These are phyloP conservation scores for Cucurbita argyrosperma DNA, from an alignment of 306 rosid genomes.

Conservation along the genomic window DNA sequence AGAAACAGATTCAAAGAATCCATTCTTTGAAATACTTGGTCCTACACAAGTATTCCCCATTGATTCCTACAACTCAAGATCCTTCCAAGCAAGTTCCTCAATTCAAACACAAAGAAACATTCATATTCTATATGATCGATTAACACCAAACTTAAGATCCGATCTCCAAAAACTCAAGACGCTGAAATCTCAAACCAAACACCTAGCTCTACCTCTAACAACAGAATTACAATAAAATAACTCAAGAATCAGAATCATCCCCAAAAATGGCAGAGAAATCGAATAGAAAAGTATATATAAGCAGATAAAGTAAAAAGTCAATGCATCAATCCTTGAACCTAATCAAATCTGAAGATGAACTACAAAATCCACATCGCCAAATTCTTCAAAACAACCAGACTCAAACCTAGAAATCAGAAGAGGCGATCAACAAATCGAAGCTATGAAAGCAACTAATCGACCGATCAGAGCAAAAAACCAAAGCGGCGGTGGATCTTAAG, in stretches of 20 bases:
- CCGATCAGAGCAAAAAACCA: background rate
- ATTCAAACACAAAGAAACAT: slow-evolving; percentile 30
- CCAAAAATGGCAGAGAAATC: background rate
- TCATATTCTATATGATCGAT: slow-evolving; percentile 14
- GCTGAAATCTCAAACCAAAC: slow-evolving; percentile 7
- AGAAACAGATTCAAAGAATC: slow-evolving; percentile 78
- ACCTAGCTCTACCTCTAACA: background rate
- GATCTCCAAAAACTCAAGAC: slow-evolving; percentile 16
- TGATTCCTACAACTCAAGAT: slow-evolving; percentile 15
- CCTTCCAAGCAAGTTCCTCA: slow-evolving; percentile 6
- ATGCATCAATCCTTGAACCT: background rate
- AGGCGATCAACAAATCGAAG: slow-evolving; percentile 7
- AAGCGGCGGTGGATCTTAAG: background rate
- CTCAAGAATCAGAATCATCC: background rate
- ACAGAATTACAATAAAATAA: background rate
- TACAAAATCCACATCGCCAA: background rate
- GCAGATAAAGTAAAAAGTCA: background rate
- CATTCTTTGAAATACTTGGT: slow-evolving; percentile 69
- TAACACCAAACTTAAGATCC: slow-evolving; percentile 30
- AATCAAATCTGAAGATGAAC: slow-evolving; percentile 3
- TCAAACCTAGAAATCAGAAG: background rate
- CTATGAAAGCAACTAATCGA: background rate
- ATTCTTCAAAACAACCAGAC: background rate
- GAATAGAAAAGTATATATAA: background rate
- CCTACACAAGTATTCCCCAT: slow-evolving; percentile 98